Evolutionary conservation across 805 yeast genomes (phyloP), one percentile per base, ranked within the genome.

Genomic region (Lipomyces mesembrius): DNA sequence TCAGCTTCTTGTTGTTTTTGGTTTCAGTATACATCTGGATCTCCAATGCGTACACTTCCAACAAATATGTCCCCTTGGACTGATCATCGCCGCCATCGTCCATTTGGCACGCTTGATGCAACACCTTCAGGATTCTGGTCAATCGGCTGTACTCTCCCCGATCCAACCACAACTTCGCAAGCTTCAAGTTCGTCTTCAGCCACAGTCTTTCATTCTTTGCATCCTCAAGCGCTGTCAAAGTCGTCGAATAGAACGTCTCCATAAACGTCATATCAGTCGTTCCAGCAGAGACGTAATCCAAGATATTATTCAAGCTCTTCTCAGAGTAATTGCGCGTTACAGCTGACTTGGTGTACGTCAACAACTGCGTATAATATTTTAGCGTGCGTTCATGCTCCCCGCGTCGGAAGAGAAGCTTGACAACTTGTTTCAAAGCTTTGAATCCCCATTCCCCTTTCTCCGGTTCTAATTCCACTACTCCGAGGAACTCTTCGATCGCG

Each of bases 31-130:
- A 79, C 56, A 85, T 81, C 63, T 84, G 84, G 66, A 90, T 88
- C 73, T 88, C 89, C 3, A 86, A 81, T 0, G 95, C 90, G 25
- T 88, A 82, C 0, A 88, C 81, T 65, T 91, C 96, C 53, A 90
- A 77, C 25, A 85, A 76, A 67, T 76, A 72, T 17, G 76, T 74
- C 2, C 73, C 74, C 37, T 72, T 70, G 11, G 72, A 64, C 49
- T 68, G 74, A 53, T 74, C 73, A 22, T 62, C 73, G 5, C 65
- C 72, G 2, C 72, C 72, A 39, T 69, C 68, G 35, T 70, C 71
- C 67, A 63, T 64, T 59, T 63, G 67, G 27, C 72, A 66, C n/a
- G 72, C 72, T 52, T 63, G 51, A 57, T 70, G 73, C 55, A 71
- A 46, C 43, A 64, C 66, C 58, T 35, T 63, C 55, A 59, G 54